Conservation (phyloP, 768 basidiomycete genomes). For the Trametes maxima region DNA sequence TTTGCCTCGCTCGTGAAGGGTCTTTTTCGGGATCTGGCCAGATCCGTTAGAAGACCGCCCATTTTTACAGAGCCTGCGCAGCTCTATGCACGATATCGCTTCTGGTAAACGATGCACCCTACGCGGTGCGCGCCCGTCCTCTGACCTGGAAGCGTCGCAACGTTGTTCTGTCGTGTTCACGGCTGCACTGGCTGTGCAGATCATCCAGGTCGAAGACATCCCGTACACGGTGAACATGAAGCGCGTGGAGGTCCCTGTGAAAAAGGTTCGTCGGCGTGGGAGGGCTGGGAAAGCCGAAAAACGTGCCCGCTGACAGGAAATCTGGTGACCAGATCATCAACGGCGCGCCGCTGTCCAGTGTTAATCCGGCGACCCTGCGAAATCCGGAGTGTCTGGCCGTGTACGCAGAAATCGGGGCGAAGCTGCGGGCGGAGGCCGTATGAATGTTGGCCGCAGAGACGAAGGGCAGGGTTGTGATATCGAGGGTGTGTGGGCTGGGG, state of each 20-base stretch:
- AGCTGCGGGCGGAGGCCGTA: slow-evolving; percentile 49
- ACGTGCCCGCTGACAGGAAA: slow-evolving; percentile 10
- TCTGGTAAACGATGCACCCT: neutral
- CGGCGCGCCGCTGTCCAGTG: slow-evolving; percentile 64
- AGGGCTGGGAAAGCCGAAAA: neutral
- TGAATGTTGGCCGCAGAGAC: neutral
- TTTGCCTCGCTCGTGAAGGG: too few relatives aligned
- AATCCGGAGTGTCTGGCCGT: slow-evolving; percentile 73
- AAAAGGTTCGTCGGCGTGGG: slow-evolving; percentile 52
- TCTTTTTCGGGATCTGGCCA: too few relatives aligned
- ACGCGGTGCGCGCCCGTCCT: neutral
- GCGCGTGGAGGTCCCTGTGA: slow-evolving; percentile 76
- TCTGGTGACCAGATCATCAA: slow-evolving; percentile 64
- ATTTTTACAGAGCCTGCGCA: too few relatives aligned
- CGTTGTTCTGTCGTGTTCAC: slow-evolving; percentile 25
- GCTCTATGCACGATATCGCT: neutral
- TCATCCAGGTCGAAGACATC: slow-evolving; percentile 69
- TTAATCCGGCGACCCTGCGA: slow-evolving; percentile 71
- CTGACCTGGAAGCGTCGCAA: slow-evolving; percentile 12
- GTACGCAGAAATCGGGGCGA: slow-evolving; percentile 57
- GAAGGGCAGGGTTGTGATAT: neutral
- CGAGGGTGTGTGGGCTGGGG: neutral
- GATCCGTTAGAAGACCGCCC: too few relatives aligned
- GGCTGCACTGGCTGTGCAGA: slow-evolving; percentile 40
- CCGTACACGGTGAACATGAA: slow-evolving; percentile 84